Evolutionary conservation across 2,329 filamentous ascomycete species (phyloP).

Genomic region (Aspergillus candidus): DNA sequence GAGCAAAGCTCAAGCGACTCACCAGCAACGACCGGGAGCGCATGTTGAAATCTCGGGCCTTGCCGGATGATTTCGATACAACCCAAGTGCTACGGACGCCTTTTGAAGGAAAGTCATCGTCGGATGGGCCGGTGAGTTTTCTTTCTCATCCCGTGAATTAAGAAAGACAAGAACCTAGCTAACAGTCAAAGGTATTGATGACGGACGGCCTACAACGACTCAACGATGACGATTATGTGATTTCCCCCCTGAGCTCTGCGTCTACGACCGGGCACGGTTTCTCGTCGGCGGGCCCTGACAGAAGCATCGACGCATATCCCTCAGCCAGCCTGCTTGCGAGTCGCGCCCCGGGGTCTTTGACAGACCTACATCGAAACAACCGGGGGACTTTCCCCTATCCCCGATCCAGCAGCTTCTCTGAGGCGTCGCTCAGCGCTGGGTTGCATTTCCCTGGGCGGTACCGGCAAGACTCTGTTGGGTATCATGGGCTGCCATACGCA

Average conservation of each 20-base stretch:
- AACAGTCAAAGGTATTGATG: slow-evolving; percentile 25
- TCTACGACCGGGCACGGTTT: slow-evolving; percentile 34
- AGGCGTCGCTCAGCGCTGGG: slow-evolving; percentile 24
- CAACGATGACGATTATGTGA: slow-evolving; percentile 34
- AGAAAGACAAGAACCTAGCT: slow-evolving; percentile 37
- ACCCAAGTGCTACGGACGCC: slow-evolving; percentile 53
- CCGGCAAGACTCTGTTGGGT: slow-evolving; percentile 18
- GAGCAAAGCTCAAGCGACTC: slow-evolving; percentile 57
- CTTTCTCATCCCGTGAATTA: slow-evolving; percentile 34
- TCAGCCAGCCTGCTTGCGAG: slow-evolving; percentile 22
- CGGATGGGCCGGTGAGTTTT: slow-evolving; percentile 46
- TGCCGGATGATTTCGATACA: slow-evolving; percentile 57
- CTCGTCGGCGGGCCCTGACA: slow-evolving; percentile 22
- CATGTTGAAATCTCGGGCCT: slow-evolving; percentile 54
- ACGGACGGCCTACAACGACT: slow-evolving; percentile 28
- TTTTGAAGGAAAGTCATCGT: slow-evolving; percentile 41
- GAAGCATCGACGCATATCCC: slow-evolving; percentile 22
- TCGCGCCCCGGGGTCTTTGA: slow-evolving; percentile 20
- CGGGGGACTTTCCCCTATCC: slow-evolving; percentile 24
- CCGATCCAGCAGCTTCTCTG: slow-evolving; percentile 33
- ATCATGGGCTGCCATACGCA: slow-evolving; percentile 22
- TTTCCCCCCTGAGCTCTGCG: slow-evolving; percentile 32
- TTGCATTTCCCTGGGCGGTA: slow-evolving; percentile 26
- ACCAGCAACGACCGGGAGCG: slow-evolving; percentile 57
- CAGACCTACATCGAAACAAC: slow-evolving; percentile 24